Evolutionary conservation across 1,284 basidiomycete species (phyloP).

Genomic region (Chondrostereum purpureum): DNA sequence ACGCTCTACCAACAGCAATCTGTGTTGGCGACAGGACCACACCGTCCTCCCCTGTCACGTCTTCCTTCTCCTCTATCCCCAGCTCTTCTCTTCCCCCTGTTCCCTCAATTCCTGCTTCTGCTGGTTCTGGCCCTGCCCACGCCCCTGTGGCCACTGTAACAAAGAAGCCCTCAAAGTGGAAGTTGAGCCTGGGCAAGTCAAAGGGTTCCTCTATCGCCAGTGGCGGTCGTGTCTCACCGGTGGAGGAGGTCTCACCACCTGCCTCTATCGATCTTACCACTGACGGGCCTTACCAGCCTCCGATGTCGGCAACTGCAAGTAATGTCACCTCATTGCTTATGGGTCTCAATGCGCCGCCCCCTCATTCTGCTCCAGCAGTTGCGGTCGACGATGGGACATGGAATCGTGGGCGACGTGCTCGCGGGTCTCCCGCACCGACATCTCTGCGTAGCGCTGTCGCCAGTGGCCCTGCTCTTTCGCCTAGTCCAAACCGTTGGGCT

Average conservation of each 20-base stretch:
- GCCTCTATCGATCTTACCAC: constrained; percentile 11
- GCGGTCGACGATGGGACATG: constrained; percentile 29
- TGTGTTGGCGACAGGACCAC: constrained; percentile 15
- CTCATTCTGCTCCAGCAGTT: constrained; percentile 14
- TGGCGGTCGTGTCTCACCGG: constrained; percentile 31
- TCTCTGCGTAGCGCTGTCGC: constrained; percentile 7
- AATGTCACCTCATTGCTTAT: constrained; percentile 68
- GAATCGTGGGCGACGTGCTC: constrained; percentile 33
- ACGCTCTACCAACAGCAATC: constrained; percentile 31
- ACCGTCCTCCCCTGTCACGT: constrained; percentile 3
- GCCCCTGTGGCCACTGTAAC: constrained; percentile 30
- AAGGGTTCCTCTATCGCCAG: constrained; percentile 26
- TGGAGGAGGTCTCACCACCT: constrained; percentile 34
- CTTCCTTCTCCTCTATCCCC: constrained; percentile 7
- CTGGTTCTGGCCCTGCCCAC: constrained; percentile 14
- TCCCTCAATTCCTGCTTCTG: constrained; percentile 15
- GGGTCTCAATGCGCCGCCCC: constrained; percentile 46
- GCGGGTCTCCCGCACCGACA: constrained; percentile 16
- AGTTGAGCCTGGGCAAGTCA: constrained; percentile 64
- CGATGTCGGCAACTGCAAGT: constrained; percentile 53
- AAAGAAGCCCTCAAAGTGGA: constrained; percentile 80
- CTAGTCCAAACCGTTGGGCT: constrained; percentile 16
- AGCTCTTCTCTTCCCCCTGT: constrained; percentile 15
- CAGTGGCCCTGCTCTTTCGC: constrained; percentile 12
- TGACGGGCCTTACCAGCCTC: constrained; percentile 5